Evolutionary conservation across 192 early-diverging fungal genomes (phyloP), one percentile per base, ranked within the genome.

Genomic region (Podila minutissima): DNA sequence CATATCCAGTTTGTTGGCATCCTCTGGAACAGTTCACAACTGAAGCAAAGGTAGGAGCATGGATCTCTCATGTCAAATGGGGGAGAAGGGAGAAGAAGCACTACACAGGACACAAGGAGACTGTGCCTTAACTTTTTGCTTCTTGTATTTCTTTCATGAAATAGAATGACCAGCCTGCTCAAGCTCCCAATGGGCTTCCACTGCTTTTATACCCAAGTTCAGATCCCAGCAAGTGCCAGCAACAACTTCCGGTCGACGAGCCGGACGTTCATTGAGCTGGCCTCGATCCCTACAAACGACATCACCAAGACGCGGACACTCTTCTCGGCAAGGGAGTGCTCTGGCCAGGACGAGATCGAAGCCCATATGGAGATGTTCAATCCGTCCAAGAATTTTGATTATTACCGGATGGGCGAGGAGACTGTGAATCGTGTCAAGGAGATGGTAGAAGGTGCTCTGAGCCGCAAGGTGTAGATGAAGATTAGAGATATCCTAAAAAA

Each of bases 1-100:
- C 83, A 90, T 51, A 46, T 90, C 5, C 75, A 88, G 64, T 90
- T 85, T 81, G 85, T 90, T 20, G 82, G 85, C 38, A 82, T 77
- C n/a, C 82, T 90, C 35, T 81, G 72, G 55, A 79, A 87, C 48
- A 59, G 20, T 59, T 8, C 69, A 26, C 85, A 83, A 32, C 83
- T 78, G 12, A 59, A 62, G 29, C 46, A 84, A 66, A 85, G 89
- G 89, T 86, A 86, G 8, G 10, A 46, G 15, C 41, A 46, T 46
- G 41, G 41, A 46, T 8, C 41, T 15, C 41, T 0, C 15, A 0
- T 46, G 2, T 46, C 41, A 46, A 17, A 46, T 8, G 3, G 15
- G 41, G 41, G 15, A 46, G 41, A 46, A 46, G 41, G 1, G 15
- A 46, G 41, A 12, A 46, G 13, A 12, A 46, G 13, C 13, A 13